Base-by-base conservation (phyloP, 371 early-diverging fungal species). In the Rhizomucor pusillus region DNA sequence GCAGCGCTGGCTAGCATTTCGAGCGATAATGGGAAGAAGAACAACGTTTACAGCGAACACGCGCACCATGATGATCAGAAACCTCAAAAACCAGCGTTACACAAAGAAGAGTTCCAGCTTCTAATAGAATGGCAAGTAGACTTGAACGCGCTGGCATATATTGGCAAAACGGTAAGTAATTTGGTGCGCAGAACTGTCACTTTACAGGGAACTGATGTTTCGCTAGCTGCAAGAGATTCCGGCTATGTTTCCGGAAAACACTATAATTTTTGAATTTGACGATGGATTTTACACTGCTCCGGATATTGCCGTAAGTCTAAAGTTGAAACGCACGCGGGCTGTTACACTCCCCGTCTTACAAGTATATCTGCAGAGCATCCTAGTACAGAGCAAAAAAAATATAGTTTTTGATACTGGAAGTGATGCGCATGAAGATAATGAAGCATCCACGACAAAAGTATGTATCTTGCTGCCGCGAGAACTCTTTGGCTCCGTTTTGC, bases 251-350 rank as follows among this genome's bases (percentile, higher is more conserved):
- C 81, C 79, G 19, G 69, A 79, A 51, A 83, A 85, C 48, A 78
- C 80, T 1, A 65, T 83, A 10, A 23, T 83, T 19, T 67, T 83
- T 52, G 75, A 72, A 50, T 55, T 85, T 13, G 67, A 75, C 5
- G 75, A 82, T 58, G 85, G 85, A 4, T 79, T 74, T 47, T 85
- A 85, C 50, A 72, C 78, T 14, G 73, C 77, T 10, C 68, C 79
- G 0, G 79, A 80, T 44, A 59, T 68, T 49, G 63, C 51, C 23
- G 69, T 65, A 59, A 56, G 54, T 34, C 5, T 47, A 12, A 19
- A 10, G 39, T 24, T 40, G 14, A 16, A 14, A 1, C 11, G 37
- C 25, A 37, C 24, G 0, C 10, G 6, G 2, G 0, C 11, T 19
- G n/a, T 43, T 43, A 4, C n/a, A 16, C n/a, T 41, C 18, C 4